Evolutionary conservation across 257 asterid species (phyloP), one percentile per base, ranked within the genome.

Genomic region (Lithospermum erythrorhizon): DNA sequence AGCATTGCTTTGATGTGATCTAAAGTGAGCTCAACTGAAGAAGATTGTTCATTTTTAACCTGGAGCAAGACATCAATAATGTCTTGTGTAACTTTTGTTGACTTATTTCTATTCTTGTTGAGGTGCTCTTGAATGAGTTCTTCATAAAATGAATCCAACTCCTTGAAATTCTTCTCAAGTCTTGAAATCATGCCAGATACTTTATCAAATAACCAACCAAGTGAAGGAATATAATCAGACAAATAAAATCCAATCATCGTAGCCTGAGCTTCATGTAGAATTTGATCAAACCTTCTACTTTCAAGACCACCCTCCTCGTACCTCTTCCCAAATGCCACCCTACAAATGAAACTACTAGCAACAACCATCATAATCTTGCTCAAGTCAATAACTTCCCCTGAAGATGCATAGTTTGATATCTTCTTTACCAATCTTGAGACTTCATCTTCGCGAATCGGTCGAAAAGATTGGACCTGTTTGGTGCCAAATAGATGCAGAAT

Each of bases 1-100:
- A 80, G 83, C 62, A 80, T 2, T 21, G 76, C 86, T 63, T 77
- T 80, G 66, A 80, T 65, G 53, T 75, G 75, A 60, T 80, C 76
- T 70, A 73, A 63, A 27, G 67, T 68, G 11, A 69, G 21, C 29
- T 59, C 68, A 13, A 57, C 3, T 0, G 71, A 63, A 2, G 66
- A 64, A 0, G 75, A 47, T 3, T 41, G 25, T 3, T 69, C 55
- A 10, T 65, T 19, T 32, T 76, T 77, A 58, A 77, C 65, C 30
- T 67, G 21, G 30, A 80, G 58, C 71, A 80, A 58, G 57, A 77
- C 64, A 65, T 77, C 81, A 22, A 80, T 54, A 52, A 80, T 64
- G 68, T 80, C 83, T 0, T 55, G 19, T 30, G 62, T 27, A 35
- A 5, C 61, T 2, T 55, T 53, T 21, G 13, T 24, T 2, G 53